phyloP scores from a whole-genome alignment of 2,329 filamentous ascomycete species.

The Talaromyces sp. region DNA sequence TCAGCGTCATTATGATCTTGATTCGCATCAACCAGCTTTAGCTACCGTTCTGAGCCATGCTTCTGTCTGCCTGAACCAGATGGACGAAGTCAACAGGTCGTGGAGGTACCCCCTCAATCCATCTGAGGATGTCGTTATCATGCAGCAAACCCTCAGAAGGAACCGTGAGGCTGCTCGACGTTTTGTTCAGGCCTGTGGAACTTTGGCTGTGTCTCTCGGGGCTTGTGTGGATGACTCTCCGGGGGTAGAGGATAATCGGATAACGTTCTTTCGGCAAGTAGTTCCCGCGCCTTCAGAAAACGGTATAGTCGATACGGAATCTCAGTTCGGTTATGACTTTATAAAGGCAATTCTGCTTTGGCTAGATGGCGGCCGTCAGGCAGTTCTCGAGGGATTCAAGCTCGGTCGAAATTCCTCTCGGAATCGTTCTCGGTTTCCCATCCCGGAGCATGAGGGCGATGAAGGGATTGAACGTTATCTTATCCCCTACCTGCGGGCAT shows the following conservation, averaged over 20 bases:
- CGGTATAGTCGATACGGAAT: conserved; percentile 35
- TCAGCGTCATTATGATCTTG: conserved; percentile 26
- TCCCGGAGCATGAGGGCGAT: conserved; percentile 49
- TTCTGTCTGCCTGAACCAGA: conserved; percentile 50
- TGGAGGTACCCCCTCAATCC: conserved; percentile 62
- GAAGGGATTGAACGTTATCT: conserved; percentile 55
- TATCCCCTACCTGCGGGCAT: conserved; percentile 57
- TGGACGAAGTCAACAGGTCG: conserved; percentile 53
- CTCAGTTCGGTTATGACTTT: conserved; percentile 63
- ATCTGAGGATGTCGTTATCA: conserved; percentile 47
- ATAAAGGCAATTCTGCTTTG: conserved; percentile 61
- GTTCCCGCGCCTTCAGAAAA: conserved; percentile 46
- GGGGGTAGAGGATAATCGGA: conserved; percentile 38
- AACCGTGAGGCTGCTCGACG: conserved; percentile 56
- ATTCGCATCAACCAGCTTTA: conserved; percentile 38
- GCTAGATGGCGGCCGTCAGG: conserved; percentile 57
- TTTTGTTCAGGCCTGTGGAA: conserved; percentile 62
- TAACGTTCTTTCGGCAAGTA: conserved; percentile 48
- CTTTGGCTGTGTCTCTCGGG: conserved; percentile 55
- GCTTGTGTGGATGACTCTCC: conserved; percentile 45
- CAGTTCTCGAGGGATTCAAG: conserved; percentile 57
- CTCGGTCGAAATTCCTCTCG: conserved; percentile 39
- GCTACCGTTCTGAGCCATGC: conserved; percentile 43
- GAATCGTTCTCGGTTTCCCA: conserved; percentile 49
- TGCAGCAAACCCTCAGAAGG: conserved; percentile 56